Base-by-base conservation (phyloP, 257 asterid genomes). In the Nicotiana sylvestris region DNA sequence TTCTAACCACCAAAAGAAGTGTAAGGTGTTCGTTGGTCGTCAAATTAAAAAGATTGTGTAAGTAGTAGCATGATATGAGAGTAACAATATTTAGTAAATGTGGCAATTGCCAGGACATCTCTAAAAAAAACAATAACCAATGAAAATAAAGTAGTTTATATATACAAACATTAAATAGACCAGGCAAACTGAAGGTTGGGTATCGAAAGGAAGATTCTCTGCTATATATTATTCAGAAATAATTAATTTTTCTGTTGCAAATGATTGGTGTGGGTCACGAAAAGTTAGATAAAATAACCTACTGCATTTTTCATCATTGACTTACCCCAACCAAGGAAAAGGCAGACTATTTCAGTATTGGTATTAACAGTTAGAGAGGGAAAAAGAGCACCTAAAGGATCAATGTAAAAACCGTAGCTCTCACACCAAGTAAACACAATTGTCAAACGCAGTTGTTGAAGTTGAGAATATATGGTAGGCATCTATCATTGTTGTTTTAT, bases 251-350 rank as follows among this genome's bases (percentile, higher is more conserved):
- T 53, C 58, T 53, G 58, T 53, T 53, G 58, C 81, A 78, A 78
- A 78, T 57, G 81, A 78, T 80, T 80, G 77, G 83, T 80, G 62
- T 80, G 76, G 83, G 77, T 29, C 72, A 64, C 72, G 30, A 64
- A 25, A 49, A 7, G 65, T 64, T 39, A 4, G 13, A 21, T 30
- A 6, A 15, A 15, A 32, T 6, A 66, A 8, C 27, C 39, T 67
- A 33, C 5, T 33, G 33, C 43, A 16, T 29, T 5, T 30, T 65
- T 65, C 64, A 76, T 53, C 16, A 16, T 15, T 51, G 35, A 51
- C 61, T 49, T 16, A 30, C 39, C 80, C 80, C 35, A 6, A 46
- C 65, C 3, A 68, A 3, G 17, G n/a, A 43, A 56, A 76, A 30
- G 30, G 39, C 39, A 29, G 53, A 60, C 16, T 56, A 35, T 13